These are phyloP conservation scores for Geotrichum phurueaensis DNA, from an alignment of 1,139 yeast species.

Conservation along the genomic window DNA sequence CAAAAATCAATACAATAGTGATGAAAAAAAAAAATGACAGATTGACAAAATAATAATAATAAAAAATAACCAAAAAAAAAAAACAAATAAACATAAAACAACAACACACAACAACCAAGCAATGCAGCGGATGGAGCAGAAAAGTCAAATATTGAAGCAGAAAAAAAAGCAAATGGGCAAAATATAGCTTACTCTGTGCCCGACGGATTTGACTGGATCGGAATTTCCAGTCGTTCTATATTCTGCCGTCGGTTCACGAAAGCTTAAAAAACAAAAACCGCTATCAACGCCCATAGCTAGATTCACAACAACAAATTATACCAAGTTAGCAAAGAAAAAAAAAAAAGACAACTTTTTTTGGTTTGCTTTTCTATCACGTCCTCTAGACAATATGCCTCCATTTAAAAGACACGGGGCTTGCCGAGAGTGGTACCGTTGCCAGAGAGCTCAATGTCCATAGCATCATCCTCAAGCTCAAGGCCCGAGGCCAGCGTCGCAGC, in stretches of 20 bases:
- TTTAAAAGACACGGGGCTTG: conserved; percentile 8
- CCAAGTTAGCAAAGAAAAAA: neutral
- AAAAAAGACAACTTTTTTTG: neutral
- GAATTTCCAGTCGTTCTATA: too few species aligned
- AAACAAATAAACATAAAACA: neutral
- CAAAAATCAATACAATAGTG: too few species aligned
- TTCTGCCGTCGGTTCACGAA: too few species aligned
- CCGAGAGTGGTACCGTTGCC: conserved; percentile 15
- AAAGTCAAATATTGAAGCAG: too few species aligned
- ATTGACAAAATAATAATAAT: too few species aligned
- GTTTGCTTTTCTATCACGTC: neutral
- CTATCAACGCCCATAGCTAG: neutral
- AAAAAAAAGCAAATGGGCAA: too few species aligned
- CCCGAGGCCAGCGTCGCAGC: conserved; percentile 6
- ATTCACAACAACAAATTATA: neutral
- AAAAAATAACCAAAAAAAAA: neutral
- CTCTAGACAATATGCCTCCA: neutral
- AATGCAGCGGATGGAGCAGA: too few species aligned
- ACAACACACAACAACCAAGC: too few species aligned
- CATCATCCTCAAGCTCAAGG: neutral
- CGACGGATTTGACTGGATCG: too few species aligned
- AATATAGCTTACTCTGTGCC: too few species aligned
- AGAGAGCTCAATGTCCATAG: conserved; percentile 10
- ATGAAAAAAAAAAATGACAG: too few species aligned
- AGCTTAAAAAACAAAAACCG: neutral